Evolutionary conservation across 805 yeast species (phyloP), one percentile per base, ranked within the genome.

Genomic region (Wickerhamomyces hampshirensis): DNA sequence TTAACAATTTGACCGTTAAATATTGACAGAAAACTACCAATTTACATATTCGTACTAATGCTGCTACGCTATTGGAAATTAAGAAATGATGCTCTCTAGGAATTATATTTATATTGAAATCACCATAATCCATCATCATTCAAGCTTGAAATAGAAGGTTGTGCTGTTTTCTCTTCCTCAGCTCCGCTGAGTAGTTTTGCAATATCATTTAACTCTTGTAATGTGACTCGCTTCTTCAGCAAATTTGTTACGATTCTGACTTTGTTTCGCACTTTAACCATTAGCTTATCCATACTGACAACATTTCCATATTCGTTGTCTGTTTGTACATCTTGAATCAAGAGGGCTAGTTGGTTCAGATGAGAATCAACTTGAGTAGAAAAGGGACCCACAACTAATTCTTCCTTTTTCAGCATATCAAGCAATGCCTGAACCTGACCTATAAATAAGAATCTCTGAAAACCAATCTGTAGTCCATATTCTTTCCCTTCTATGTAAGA

Each of bases 401-500:
- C 46, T n/a, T n/a, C n/a, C 1, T 39, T 19, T 59, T 66, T 58
- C 68, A 78, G 60, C 6, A 59, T 53, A 12, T 60, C 58, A 15
- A 73, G 53, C 28, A 80, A 49, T 13, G 83, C 79, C 37, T 68
- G 55, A 27, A 82, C 66, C 38, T 84, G 79, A 0, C 97, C 97
- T 1, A 88, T 54, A 0, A 84, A 53, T 2, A 85, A 46, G 48
- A 74, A 80, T 40, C 84, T 60, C 56, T 83, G 93, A 49, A 77
- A 82, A 0, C 86, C 87, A 0, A 84, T 79, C 53, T 83, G 93
- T 29, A 78, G 68, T 0, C 98, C 98, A 46, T 77, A 80, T 51
- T 85, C 87, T 51, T 80, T 82, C 1, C 96, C 97, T 54, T 88
- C 96, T 2, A 66, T 45, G 34, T 60, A 67, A 32, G 87, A 88